Base-by-base conservation (phyloP, 805 yeast genomes). In the Yarrowia osloensis region DNA sequence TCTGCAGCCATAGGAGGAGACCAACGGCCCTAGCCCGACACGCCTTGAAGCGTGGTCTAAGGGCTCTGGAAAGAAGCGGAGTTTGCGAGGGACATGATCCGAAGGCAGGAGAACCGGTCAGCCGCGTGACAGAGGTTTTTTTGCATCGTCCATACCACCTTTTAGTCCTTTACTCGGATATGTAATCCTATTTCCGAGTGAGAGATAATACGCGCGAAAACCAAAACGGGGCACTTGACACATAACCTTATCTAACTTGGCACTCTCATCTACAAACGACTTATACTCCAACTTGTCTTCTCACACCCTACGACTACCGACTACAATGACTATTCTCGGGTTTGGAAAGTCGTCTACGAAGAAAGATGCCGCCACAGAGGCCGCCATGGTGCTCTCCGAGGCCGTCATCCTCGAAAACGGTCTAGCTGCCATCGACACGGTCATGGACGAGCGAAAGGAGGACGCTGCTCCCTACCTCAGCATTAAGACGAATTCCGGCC, bases 371-470 rank as follows among this genome's bases (percentile, higher is more conserved):
- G 66, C 40, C 19, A 26, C 52, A 33, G 66, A 61, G 42, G 19
- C 22, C 22, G 54, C 42, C 31, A 33, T 33, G 54, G 54, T 61
- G 29, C 66, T 61, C 44, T 46, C 52, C 7, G 66, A 61, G 54
- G 66, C 66, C 35, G n/a, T 44, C n/a, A 22, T 44, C 44, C 66
- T 61, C 6, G 66, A 61, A 22, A 61, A 44, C 44, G 54, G 54
- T 35, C 54, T 61, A 3, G 42, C 44, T 12, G 66, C 66, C 13
- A 40, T 61, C 39, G 66, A 61, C 44, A 44, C 26, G 54, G 66
- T 61, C 42, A 46, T 61, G 52, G 66, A 61, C 44, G 66, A 61
- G 44, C 66, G 54, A 61, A 61, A 61, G 54, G 66, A 61, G 42
- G 40, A 46, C n/a, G 66, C 66, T 31, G 31, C 54, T 2, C 42